Evolutionary conservation across 2,329 filamentous ascomycete genomes (phyloP), one percentile per base, ranked within the genome.

Genomic region (Pseudopyrenochaeta lycopersici): DNA sequence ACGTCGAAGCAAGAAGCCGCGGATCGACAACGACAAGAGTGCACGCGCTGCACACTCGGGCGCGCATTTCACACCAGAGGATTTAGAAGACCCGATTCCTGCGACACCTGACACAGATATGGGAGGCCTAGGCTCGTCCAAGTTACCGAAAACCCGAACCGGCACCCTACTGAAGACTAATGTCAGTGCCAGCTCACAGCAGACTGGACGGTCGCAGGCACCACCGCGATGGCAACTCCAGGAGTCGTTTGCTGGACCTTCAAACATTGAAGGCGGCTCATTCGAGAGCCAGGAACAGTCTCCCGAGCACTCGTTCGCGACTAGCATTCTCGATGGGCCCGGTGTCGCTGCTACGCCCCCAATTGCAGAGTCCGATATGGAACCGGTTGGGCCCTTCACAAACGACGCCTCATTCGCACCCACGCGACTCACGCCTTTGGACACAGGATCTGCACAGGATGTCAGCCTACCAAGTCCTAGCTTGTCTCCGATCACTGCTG

Each of bases 391-490:
- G 81, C 46, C 83, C 79, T 56, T 79, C 79, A 55, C 66, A 21
- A 40, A 64, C 44, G 45, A 62, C 27, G 42, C 43, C 5, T 56
- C 62, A 3, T 64, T 63, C 20, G 49, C 63, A 15, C 20, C 62
- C 36, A 41, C 56, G 30, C 70, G 80, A 47, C 78, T 83, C 10
- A 78, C 78, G 31, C 77, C 77, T 42, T 82, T 93, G 44, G 88
- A 92, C 67, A 89, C 87, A 41, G 84, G 89, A 49, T 86, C 88
- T 51, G 88, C 89, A 33, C 90, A 95, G 73, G 94, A 97, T 80
- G 92, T 91, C 60, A 97, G 92, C 76, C 82, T 99, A 57, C 95
- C 95, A 46, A 99, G 95, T 74, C 95, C 95, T 30, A 93, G 95
- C 68, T 79, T 99, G 51, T 99, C 95, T 21, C 95, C 95, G 3